Base-by-base conservation (phyloP, 2,329 filamentous ascomycete species). In the Aspergillus fischeri region DNA sequence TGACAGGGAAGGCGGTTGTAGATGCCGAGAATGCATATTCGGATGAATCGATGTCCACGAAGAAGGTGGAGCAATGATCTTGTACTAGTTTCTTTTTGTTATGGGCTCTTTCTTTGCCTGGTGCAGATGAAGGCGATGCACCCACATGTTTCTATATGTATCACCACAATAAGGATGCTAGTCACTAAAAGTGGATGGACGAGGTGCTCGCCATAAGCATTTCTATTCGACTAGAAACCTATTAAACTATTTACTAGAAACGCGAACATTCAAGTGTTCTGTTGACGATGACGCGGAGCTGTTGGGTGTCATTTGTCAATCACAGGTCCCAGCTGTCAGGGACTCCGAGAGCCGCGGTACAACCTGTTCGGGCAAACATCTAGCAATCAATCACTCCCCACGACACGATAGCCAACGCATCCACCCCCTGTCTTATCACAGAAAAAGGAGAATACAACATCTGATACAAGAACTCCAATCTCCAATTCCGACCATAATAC, bases 311-410 rank as follows among this genome's bases (percentile, higher is more conserved):
- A 63, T 69, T 71, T 27, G 54, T 41, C 49, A 63, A 69, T 71
- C 70, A 71, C 68, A 69, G 64, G 68, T 47, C 9, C 21, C 21
- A 24, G 11, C 44, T 14, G 44, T 27, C 32, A 24, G 44, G 63
- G 59, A 53, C 63, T 64, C 68, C 69, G 70, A 71, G 60, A 69
- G 63, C 70, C 70, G 70, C 70, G 70, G 70, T 63, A 63, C 65
- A 70, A 57, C 54, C 52, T 7, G 42, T 47, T 24, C 27, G 35
- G 44, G 47, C 54, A 56, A 20, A 47, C 25, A 41, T 52, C n/a
- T 6, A 21, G 20, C 51, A 47, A 52, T 53, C 42, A 45, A 53
- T 41, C 57, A 45, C 44, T 14, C 21, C 52, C 47, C 50, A 55
- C 51, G n/a, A 55, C 50, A 55, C 49, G n/a, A 55, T 55, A 54